Evolutionary conservation across 768 basidiomycete species (phyloP).

Genomic region (Psilocybe subaeruginosa): DNA sequence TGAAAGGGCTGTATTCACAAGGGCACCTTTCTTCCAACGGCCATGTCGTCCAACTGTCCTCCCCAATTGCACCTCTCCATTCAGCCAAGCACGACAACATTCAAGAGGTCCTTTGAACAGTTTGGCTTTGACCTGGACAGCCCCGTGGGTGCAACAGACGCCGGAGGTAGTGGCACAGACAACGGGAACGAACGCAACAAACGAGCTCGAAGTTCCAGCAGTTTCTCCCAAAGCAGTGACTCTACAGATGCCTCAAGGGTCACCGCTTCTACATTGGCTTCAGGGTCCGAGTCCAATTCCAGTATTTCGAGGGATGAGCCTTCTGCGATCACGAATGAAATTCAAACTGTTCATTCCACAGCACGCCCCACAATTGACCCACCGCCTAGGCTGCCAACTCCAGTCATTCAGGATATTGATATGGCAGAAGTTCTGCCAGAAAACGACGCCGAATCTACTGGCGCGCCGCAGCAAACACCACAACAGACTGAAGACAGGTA

Average conservation of each 20-base stretch:
- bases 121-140: constrained; percentile 60
- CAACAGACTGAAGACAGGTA: constrained; percentile 36
- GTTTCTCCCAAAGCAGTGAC: constrained; percentile 40
- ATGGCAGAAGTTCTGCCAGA: constrained; percentile 47
- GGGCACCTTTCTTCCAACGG: constrained; percentile 8
- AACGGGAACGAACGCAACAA: constrained; percentile 56
- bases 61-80: constrained; percentile 59
- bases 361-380: constrained; percentile 15
- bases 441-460: not conserved
- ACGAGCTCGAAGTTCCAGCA: constrained; percentile 58
- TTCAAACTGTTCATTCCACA: not conserved
- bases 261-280: constrained; percentile 30
- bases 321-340: not conserved
- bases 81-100: constrained; percentile 51
- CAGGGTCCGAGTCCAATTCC: constrained; percentile 1
- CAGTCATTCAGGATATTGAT: constrained; percentile 52
- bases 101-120: constrained; percentile 64
- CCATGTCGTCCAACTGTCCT: constrained; percentile 47
- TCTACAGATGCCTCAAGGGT: constrained; percentile 36
- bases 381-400: constrained; percentile 45
- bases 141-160: constrained; percentile 31
- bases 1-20: not conserved
- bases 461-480: not conserved
- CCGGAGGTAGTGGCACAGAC: constrained; percentile 19
- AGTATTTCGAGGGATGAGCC: not conserved